Conservation (phyloP, 2,329 filamentous ascomycete genomes). For the Dendrostoma leiphaemia region DNA sequence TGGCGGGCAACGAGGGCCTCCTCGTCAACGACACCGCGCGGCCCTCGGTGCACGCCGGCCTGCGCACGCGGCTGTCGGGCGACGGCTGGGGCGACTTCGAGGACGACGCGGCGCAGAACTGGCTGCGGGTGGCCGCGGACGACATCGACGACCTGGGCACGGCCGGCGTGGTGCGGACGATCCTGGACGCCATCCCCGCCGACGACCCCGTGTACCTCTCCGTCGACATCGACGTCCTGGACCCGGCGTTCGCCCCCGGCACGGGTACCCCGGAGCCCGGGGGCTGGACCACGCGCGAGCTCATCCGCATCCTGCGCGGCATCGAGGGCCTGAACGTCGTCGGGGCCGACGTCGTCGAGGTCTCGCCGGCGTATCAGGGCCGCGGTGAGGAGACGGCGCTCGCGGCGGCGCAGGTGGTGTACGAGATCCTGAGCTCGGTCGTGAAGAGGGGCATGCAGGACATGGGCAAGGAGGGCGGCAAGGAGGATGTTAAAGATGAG, state of each 20-base stretch:
- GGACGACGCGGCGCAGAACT: conserved; percentile 73
- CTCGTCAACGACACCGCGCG: conserved; percentile 68
- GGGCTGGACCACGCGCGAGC: conserved; percentile 85
- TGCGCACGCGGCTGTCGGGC: conserved; percentile 73
- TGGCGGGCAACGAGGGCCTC: conserved; percentile 77
- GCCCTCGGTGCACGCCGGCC: conserved; percentile 77
- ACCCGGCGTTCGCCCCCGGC: conserved; percentile 34
- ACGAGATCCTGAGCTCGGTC: conserved; percentile 79
- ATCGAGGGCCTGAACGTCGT: conserved; percentile 83
- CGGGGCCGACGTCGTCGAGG: conserved; percentile 88
- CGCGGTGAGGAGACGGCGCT: conserved; percentile 77
- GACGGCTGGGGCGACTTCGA: conserved; percentile 66
- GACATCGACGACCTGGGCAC: conserved; percentile 83
- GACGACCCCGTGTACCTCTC: conserved; percentile 64
- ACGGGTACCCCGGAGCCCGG: conserved; percentile 89
- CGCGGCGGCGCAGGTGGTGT: conserved; percentile 80
- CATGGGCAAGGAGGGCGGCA: conserved; percentile 33
- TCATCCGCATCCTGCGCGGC: conserved; percentile 79
- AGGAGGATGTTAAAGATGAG: conserved; percentile 34
- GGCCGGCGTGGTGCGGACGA: conserved; percentile 65
- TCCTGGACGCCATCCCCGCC: conserved; percentile 69
- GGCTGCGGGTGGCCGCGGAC: conserved; percentile 76
- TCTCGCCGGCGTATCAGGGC: conserved; percentile 81
- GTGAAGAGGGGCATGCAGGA: conserved; percentile 43
- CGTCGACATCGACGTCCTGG: conserved; percentile 36